Base-by-base conservation (phyloP, 2,329 filamentous ascomycete species). In the Colletotrichum horii region DNA sequence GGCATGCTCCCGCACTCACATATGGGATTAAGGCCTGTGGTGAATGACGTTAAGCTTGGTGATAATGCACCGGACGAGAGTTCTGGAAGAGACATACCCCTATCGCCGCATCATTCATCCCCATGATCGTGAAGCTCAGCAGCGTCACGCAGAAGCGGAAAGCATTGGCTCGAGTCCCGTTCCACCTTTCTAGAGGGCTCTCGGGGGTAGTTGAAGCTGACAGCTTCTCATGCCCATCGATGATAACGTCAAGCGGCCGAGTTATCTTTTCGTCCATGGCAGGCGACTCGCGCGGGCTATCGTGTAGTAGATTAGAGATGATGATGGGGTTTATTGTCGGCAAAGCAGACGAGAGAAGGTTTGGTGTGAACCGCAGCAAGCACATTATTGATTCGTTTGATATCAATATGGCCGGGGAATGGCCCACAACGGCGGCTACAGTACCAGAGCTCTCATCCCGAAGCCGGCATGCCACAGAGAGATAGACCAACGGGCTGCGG, bases 101-200 rank as follows among this genome's bases (percentile, higher is more conserved):
- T 60, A 91, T 88, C 30, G 90, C 90, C 14, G 90, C 93, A 83
- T 95, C 93, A 79, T 93, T 94, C 84, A 93, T 89, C 8, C 93
- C 93, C 86, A 94, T 90, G 43, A 94, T 85, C 24, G 92, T 84
- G 77, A 95, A 91, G 6, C 89, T 88, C 83, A 90, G 91, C 79
- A 93, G 91, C 4, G 91, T 89, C 1, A 90, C 87, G 48, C 90
- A 83, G 61, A 91, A 90, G 56, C 92, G 89, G 78, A 86, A 92
- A 7, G 90, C 83, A 80, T 93, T 94, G 56, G 87, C 85, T 11
- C 84, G 82, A 0, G 93, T 89, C 22, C 85, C 83, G 79, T 94
- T 94, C 93, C 93, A 95, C 82, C 83, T 85, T 79, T 93, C 89
- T n/a, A 85, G 79, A 8, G 19, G 19, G 14, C 43, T 69, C 24